Percentiles rank a stretch among this genome's conserved stretches.
phyloP scores from a whole-genome alignment of 2,329 filamentous ascomycete genomes.

The Arthrobotrys sinensis region DNA sequence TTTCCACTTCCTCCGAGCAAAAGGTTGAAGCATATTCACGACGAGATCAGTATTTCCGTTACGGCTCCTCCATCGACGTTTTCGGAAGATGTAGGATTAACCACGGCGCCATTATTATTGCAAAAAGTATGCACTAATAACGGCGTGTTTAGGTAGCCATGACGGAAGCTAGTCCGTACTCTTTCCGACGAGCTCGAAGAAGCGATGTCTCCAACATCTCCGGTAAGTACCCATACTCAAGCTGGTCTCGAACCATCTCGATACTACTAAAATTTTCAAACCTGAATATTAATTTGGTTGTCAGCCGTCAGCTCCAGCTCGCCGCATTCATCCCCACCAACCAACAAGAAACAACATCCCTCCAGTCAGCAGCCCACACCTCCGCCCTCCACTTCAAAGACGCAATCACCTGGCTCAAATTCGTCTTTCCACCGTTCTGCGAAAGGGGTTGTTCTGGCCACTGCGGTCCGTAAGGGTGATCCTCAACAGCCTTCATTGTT shows the following conservation, averaged over 20 bases:
- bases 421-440: not conserved
- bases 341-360: slow-evolving; percentile 1
- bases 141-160: not conserved
- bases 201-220: slow-evolving; percentile 15
- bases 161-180: slow-evolving; percentile 18
- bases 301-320: not conserved
- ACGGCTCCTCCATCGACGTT: not conserved
- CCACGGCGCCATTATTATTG: not conserved
- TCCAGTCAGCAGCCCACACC: not conserved
- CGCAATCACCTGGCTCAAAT: not conserved
- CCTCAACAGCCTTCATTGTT: slow-evolving; percentile 30
- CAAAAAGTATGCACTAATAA: not conserved
- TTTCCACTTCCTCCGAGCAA: not conserved
- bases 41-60: not conserved
- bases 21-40: not conserved
- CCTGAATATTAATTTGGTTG: not conserved
- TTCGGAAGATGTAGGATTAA: not conserved
- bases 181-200: slow-evolving; percentile 35
- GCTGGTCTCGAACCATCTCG: not conserved
- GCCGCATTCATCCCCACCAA: slow-evolving; percentile 15
- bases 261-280: too few species aligned
- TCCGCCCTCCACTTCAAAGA: not conserved
- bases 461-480: slow-evolving; percentile 34
- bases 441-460: slow-evolving; percentile 1
- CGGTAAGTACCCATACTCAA: slow-evolving; percentile 17